A percentile compares a stretch with the other conserved stretches of the same genome.
Evolutionary conservation across 805 yeast species (phyloP).

Genomic region (Starmerella asiatica): DNA sequence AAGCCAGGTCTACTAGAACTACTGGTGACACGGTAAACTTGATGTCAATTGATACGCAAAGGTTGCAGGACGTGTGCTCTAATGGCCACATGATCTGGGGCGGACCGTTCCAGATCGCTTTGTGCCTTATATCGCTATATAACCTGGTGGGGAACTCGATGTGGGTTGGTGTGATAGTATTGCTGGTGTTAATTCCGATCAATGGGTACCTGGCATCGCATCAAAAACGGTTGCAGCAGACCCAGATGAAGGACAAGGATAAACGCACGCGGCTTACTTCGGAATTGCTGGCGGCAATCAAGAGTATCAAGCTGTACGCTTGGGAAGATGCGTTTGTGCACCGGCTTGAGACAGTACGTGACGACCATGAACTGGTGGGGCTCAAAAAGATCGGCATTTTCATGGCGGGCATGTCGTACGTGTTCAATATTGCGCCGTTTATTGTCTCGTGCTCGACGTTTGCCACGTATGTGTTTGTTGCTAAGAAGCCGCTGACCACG

Average conservation of each 20-base stretch:
- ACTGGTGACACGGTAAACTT: slow-evolving; percentile 90
- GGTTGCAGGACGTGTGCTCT: slow-evolving; percentile 71
- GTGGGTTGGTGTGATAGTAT: slow-evolving; percentile 82
- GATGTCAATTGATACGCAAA: slow-evolving; percentile 87
- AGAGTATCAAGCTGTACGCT: slow-evolving; percentile 82
- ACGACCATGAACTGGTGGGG: slow-evolving; percentile 69
- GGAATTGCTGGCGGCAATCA: slow-evolving; percentile 77
- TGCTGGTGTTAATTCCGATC: slow-evolving; percentile 65
- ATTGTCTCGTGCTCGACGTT: slow-evolving; percentile 83
- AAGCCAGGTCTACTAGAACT: slow-evolving; percentile 48
- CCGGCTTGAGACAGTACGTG: slow-evolving; percentile 68
- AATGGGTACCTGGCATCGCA: slow-evolving; percentile 54
- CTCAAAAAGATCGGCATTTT: slow-evolving; percentile 60
- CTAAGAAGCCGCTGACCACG: slow-evolving; percentile 59
- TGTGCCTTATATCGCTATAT: slow-evolving; percentile 64
- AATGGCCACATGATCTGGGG: slow-evolving; percentile 76
- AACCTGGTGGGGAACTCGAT: slow-evolving; percentile 69
- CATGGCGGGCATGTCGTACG: slow-evolving; percentile 76
- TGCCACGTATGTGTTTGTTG: slow-evolving; percentile 55
- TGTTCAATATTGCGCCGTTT: slow-evolving; percentile 79
- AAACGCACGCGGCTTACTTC: slow-evolving; percentile 76
- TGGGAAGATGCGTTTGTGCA: slow-evolving; percentile 85
- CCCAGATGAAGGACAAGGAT: slow-evolving; percentile 81
- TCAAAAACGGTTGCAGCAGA: slow-evolving; percentile 52
- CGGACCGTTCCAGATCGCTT: slow-evolving; percentile 74